Conservation (phyloP, 2,329 filamentous ascomycete species). For the Fusarium solani-melongenae region DNA sequence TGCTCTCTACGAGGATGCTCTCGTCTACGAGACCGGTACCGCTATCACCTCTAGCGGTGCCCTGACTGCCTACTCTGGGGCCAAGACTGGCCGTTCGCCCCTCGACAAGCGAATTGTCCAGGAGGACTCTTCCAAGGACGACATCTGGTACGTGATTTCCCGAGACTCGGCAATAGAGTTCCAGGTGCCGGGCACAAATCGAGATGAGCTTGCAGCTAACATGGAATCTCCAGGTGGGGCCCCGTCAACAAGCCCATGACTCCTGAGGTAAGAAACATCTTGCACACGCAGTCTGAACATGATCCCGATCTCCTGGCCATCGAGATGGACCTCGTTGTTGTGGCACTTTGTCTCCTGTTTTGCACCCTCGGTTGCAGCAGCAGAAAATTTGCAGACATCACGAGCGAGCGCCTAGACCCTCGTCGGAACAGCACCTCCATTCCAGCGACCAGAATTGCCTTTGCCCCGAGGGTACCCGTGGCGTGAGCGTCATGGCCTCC, state of each 20-base stretch:
- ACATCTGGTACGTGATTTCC: constrained; percentile 76
- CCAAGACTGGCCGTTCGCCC: constrained; percentile 97
- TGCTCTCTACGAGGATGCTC: constrained; percentile 97
- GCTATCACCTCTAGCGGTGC: constrained; percentile 97
- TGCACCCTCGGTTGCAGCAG: constrained; percentile 6
- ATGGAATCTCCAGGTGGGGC: constrained; percentile 73
- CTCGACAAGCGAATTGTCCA: constrained; percentile 98
- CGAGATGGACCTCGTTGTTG: constrained; percentile 7
- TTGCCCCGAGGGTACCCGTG: constrained; percentile 44
- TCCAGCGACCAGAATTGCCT: constrained; percentile 38
- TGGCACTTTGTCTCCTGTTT: constrained; percentile 15
- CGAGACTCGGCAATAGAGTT: constrained; percentile 24
- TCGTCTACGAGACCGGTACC: constrained; percentile 95
- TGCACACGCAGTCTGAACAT: constrained; percentile 7
- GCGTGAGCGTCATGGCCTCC: constrained; percentile 35
- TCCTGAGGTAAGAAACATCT: constrained; percentile 75
- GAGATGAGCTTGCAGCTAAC: constrained; percentile 45
- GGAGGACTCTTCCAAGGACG: constrained; percentile 86
- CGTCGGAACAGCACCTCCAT: constrained; percentile 32
- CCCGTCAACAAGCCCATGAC: constrained; percentile 99
- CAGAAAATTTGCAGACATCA: constrained; percentile 26
- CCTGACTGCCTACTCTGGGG: constrained; percentile 95
- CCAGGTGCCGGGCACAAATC: constrained; percentile 19
- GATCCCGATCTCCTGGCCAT: not conserved
- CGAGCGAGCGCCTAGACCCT: constrained; percentile 26